Conservation (phyloP, 1,284 basidiomycete genomes). For the Malassezia globosa region DNA sequence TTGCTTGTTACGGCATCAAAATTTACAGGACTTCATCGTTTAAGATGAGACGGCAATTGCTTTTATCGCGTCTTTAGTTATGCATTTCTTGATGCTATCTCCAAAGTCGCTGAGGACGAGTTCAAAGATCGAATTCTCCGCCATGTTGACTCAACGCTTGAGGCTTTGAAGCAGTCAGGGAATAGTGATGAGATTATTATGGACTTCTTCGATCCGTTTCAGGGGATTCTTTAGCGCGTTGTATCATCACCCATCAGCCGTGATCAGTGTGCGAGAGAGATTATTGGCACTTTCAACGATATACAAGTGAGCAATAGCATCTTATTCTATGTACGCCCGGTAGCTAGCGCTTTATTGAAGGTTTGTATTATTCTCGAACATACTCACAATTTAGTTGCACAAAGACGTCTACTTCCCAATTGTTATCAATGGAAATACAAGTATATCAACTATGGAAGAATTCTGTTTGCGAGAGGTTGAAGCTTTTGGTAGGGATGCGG, state of each 20-base stretch:
- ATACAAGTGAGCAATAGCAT: constrained; percentile 35
- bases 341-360: constrained; percentile 33
- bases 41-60: constrained; percentile 40
- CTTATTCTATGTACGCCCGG: constrained; percentile 33
- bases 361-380: neutral
- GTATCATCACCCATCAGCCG: too few species aligned
- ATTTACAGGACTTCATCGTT: constrained; percentile 26
- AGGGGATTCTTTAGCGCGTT: constrained; percentile 9
- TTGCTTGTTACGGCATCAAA: neutral
- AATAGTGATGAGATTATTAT: constrained; percentile 22
- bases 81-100: constrained; percentile 28
- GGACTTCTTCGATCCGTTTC: constrained; percentile 37
- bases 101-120: constrained; percentile 25
- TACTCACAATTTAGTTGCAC: constrained; percentile 18
- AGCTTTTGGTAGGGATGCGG: constrained; percentile 39
- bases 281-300: constrained; percentile 34
- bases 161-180: constrained; percentile 27
- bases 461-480: constrained; percentile 38
- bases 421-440: constrained; percentile 22
- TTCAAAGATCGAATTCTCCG: constrained; percentile 26
- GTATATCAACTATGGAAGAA: constrained; percentile 21
- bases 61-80: constrained; percentile 41
- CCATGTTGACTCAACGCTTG: constrained; percentile 28
- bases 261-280: too few species aligned
- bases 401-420: constrained; percentile 34